phyloP scores from a whole-genome alignment of 176 grass and related monocot species.

The Cymbopogon citratus region DNA sequence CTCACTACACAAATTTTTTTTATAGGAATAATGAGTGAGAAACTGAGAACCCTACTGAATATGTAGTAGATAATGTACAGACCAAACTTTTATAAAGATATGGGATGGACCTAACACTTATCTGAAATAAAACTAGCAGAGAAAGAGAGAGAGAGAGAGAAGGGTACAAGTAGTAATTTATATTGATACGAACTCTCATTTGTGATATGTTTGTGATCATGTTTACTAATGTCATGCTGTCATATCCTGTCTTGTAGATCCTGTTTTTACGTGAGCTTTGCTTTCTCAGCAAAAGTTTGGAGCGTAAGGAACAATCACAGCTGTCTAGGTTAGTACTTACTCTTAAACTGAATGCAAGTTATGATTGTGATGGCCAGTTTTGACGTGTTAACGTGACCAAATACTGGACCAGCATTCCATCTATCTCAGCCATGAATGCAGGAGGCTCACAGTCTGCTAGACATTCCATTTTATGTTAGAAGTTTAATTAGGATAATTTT shows the following conservation, averaged over 20 bases:
- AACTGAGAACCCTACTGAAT: not conserved
- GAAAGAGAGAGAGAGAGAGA: not conserved
- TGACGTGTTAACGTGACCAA: not conserved
- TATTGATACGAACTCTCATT: conserved; percentile 9
- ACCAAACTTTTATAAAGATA: not conserved
- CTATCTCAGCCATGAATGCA: not conserved
- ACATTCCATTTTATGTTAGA: not conserved
- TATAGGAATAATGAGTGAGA: not conserved
- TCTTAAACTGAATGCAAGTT: not conserved
- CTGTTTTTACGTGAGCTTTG: conserved; percentile 83
- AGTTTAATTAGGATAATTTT: not conserved
- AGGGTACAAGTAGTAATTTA: not conserved
- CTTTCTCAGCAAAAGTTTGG: conserved; percentile 67
- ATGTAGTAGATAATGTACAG: not conserved
- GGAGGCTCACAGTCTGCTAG: not conserved
- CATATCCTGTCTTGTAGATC: conserved; percentile 43
- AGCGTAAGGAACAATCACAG: conserved; percentile 39
- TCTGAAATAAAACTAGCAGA: not conserved
- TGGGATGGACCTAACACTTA: not conserved
- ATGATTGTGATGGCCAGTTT: conserved; percentile 5
- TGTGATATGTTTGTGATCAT: not conserved
- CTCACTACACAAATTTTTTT: not conserved
- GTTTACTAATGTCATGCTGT: conserved; percentile 20
- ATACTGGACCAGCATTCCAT: conserved; percentile 9
- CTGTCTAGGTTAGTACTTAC: conserved; percentile 57